Conservation (phyloP, 305 asterid genomes). For the Rubia tinctorum region DNA sequence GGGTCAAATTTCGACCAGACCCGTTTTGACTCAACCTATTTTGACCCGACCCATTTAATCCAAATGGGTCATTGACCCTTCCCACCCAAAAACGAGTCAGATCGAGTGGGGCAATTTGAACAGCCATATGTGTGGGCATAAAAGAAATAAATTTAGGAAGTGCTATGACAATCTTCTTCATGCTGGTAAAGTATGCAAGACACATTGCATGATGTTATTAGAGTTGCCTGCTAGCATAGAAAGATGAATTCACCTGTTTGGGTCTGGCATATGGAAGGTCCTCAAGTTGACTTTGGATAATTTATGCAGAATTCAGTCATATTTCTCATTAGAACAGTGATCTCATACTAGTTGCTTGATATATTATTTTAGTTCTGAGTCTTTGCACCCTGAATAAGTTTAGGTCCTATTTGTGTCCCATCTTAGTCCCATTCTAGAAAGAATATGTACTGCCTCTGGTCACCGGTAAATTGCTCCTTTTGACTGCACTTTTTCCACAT, state of each 20-base stretch:
- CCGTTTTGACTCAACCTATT: no score
- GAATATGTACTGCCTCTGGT: background rate
- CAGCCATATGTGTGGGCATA: no score
- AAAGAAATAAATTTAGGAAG: background rate
- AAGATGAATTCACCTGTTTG: background rate
- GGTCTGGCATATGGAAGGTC: background rate
- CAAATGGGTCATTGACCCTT: no score
- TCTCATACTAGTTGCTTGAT: background rate
- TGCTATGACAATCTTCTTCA: background rate
- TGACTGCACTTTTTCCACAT: no score
- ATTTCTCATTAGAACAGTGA: background rate
- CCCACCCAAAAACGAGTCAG: no score
- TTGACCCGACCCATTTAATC: no score
- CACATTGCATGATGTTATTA: background rate
- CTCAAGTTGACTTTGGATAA: background rate
- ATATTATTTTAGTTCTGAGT: background rate
- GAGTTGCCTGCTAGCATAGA: background rate
- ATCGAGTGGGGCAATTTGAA: no score
- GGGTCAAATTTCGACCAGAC: no score
- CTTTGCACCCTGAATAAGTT: background rate
- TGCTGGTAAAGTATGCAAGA: background rate
- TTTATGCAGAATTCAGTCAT: background rate
- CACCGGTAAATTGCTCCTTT: no score
- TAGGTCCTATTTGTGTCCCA: background rate
- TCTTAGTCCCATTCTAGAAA: background rate